Evolutionary conservation across 2,329 filamentous ascomycete genomes (phyloP).

Genomic region (Talaromyces sp.): DNA sequence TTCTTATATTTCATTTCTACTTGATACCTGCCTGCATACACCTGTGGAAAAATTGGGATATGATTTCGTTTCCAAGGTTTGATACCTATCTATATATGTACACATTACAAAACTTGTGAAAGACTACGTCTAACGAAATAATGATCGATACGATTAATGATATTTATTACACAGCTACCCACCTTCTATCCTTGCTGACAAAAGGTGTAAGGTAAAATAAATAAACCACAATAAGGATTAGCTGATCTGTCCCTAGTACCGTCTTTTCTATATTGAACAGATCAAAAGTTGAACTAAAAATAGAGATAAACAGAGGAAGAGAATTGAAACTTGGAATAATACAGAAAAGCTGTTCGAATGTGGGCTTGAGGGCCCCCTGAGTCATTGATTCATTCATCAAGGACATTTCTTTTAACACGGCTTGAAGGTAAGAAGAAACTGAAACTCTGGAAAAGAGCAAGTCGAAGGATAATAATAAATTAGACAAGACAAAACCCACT

Average conservation of each 20-base stretch:
- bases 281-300: background rate
- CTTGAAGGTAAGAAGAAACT: background rate
- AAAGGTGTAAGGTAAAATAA: background rate
- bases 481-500: constrained; percentile 23
- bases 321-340: background rate
- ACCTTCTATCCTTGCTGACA: too few species aligned
- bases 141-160: background rate
- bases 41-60: background rate
- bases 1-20: background rate
- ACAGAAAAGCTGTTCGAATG: background rate
- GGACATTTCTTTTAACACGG: background rate
- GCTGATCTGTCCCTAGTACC: background rate
- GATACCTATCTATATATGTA: background rate
- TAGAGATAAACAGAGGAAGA: background rate
- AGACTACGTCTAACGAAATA: background rate
- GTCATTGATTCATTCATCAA: background rate
- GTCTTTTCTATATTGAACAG: background rate
- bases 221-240: background rate
- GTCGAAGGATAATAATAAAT: background rate
- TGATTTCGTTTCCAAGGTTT: background rate
- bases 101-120: background rate
- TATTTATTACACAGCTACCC: background rate
- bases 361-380: background rate
- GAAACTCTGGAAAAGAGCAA: background rate
- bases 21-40: background rate